phyloP scores from a whole-genome alignment of 2,329 filamentous ascomycete genomes.

The Aspergillus tamarii region DNA sequence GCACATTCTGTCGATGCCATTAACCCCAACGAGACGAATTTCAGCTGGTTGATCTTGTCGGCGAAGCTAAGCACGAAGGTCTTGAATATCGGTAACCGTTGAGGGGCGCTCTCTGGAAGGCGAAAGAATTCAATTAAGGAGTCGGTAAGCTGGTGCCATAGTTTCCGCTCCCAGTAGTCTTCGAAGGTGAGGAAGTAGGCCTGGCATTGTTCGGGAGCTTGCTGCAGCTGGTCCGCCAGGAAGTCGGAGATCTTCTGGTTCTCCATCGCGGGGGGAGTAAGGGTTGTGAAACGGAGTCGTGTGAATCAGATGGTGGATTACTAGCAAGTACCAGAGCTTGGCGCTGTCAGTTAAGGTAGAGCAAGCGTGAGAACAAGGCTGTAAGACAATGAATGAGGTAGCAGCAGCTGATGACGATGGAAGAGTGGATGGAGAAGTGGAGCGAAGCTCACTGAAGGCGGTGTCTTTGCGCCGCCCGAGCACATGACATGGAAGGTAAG shows the following conservation, averaged over 20 bases:
- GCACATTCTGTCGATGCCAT: conserved; percentile 80
- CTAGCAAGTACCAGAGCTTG: conserved; percentile 3
- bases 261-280: conserved; percentile 64
- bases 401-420: conserved; percentile 12
- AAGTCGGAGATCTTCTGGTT: conserved; percentile 88
- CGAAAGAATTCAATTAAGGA: conserved; percentile 86
- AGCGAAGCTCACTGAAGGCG: conserved; percentile 27
- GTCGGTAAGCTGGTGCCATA: conserved; percentile 98
- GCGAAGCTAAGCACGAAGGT: conserved; percentile 94
- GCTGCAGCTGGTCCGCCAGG: conserved; percentile 85
- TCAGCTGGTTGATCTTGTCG: conserved; percentile 98
- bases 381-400: conserved; percentile 12
- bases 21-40: conserved; percentile 88
- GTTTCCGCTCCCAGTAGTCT: conserved; percentile 95
- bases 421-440: conserved; percentile 16
- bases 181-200: conserved; percentile 88
- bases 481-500: conserved; percentile 18
- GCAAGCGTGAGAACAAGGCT: conserved; percentile 8
- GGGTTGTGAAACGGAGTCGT: conserved; percentile 13
- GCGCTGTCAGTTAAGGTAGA: neutral
- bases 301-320: conserved; percentile 19
- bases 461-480: conserved; percentile 31
- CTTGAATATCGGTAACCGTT: conserved; percentile 89
- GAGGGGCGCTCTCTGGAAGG: conserved; percentile 74
- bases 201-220: conserved; percentile 85